A percentile compares a stretch with the other conserved stretches of the same genome.
Evolutionary conservation across 108 stramenopile genomes (phyloP).

Genomic region (Cyclotella atomus): DNA sequence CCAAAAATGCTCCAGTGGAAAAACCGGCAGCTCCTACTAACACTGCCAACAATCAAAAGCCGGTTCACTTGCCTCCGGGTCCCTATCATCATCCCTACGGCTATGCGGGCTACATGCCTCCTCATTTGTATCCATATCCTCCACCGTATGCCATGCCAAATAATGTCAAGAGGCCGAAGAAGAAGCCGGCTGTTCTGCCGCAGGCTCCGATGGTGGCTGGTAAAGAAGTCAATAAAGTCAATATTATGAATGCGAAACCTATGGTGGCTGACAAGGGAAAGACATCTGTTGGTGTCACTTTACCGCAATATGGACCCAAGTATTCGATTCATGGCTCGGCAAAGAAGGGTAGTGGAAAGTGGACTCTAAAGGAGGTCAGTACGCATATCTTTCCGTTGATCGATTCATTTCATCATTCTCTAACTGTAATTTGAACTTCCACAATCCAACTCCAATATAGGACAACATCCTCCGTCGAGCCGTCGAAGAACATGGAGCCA

Average conservation of each 20-base stretch:
- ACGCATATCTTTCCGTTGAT: background rate
- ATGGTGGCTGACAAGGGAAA: too few species aligned
- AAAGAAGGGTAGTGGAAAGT: slow-evolving; percentile 18
- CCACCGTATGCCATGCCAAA: slow-evolving; percentile 4
- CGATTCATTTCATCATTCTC: slow-evolving; percentile 1
- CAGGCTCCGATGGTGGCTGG: background rate
- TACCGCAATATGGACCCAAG: background rate
- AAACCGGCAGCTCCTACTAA: background rate
- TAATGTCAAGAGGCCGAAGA: background rate
- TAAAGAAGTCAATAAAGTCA: background rate
- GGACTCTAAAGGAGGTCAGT: slow-evolving; percentile 38
- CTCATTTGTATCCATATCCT: slow-evolving; percentile 10
- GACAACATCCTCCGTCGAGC: slow-evolving; percentile 32
- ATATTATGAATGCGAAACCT: background rate
- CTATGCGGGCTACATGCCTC: slow-evolving; percentile 4
- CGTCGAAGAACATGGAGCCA: slow-evolving; percentile 67
- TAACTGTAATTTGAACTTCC: background rate
- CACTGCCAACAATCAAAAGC: background rate
- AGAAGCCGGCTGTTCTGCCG: background rate
- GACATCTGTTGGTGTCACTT: background rate
- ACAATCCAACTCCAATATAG: background rate
- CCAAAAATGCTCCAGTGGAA: background rate
- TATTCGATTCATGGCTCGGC: background rate
- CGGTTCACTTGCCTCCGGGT: background rate
- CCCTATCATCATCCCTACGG: background rate